Conservation (phyloP, 768 basidiomycete genomes). For the Boletus eberwhitei region DNA sequence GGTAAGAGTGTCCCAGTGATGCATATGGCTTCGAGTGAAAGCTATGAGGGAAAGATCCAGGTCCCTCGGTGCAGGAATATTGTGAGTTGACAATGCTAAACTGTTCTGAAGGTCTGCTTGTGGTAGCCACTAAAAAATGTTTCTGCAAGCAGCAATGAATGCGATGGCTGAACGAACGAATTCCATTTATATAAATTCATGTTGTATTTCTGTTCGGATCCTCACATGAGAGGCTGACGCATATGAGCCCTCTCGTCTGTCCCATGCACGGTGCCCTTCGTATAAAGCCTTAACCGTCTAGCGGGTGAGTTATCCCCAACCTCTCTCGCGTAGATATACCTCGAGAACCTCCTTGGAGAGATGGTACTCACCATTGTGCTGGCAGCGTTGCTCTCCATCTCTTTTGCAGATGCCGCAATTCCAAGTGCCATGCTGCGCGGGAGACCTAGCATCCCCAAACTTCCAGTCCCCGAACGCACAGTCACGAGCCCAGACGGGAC, state of each 20-base stretch:
- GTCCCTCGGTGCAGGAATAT: too few species aligned
- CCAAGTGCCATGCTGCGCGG: constrained; percentile 20
- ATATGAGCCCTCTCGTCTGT: background rate
- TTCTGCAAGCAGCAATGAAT: too few species aligned
- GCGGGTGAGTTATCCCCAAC: background rate
- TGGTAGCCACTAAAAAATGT: too few species aligned
- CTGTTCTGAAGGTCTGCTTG: too few species aligned
- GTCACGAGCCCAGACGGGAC: constrained; percentile 24
- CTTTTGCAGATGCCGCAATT: constrained; percentile 20
- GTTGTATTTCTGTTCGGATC: background rate
- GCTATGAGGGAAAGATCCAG: background rate
- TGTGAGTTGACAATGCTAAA: too few species aligned
- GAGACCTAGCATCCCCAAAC: constrained; percentile 10
- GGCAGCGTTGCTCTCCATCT: constrained; percentile 5
- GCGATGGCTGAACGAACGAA: background rate
- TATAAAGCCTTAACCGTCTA: constrained; percentile 4
- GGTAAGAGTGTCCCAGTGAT: background rate
- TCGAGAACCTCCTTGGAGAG: background rate
- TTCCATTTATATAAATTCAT: background rate
- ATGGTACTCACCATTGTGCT: constrained; percentile 14
- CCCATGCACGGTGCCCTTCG: background rate
- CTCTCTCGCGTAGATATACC: background rate
- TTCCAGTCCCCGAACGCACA: constrained; percentile 8
- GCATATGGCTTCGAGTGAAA: background rate
- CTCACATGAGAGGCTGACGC: constrained; percentile 2